A percentile compares a stretch with the other conserved stretches of the same genome.
These are phyloP conservation scores for Vigna trinervia DNA, from an alignment of 306 rosid genomes.

Conservation along the genomic window DNA sequence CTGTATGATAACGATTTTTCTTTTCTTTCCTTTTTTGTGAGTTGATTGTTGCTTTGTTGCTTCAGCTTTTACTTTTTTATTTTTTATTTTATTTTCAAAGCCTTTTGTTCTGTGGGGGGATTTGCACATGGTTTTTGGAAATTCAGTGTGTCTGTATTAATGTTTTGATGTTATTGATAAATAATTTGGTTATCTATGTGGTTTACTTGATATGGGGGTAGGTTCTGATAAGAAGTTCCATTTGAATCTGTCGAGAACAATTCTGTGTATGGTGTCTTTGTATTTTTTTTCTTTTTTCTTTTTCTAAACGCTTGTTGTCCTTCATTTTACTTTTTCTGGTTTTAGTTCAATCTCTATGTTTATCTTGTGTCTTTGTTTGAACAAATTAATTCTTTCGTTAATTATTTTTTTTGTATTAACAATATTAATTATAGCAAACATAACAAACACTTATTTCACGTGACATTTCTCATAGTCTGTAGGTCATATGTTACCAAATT, in stretches of 20 bases:
- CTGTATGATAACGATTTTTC: conserved; percentile 50
- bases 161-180: background rate
- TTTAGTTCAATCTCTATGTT: background rate
- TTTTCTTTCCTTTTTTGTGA: background rate
- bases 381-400: background rate
- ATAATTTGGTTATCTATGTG: background rate
- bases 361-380: background rate
- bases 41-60: background rate
- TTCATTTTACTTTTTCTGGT: background rate
- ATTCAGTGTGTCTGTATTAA: background rate
- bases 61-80: background rate
- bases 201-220: background rate
- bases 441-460: background rate
- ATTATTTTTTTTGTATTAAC: background rate
- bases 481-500: background rate
- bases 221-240: background rate
- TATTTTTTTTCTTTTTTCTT: background rate
- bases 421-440: background rate
- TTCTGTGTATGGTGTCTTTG: background rate
- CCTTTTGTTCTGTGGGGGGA: background rate
- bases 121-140: background rate
- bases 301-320: background rate
- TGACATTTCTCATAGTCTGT: background rate
- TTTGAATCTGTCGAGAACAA: background rate
- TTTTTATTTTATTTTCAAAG: no score